Evolutionary conservation across 2,329 filamentous ascomycete species (phyloP).

Genomic region (Didymella pinodella): DNA sequence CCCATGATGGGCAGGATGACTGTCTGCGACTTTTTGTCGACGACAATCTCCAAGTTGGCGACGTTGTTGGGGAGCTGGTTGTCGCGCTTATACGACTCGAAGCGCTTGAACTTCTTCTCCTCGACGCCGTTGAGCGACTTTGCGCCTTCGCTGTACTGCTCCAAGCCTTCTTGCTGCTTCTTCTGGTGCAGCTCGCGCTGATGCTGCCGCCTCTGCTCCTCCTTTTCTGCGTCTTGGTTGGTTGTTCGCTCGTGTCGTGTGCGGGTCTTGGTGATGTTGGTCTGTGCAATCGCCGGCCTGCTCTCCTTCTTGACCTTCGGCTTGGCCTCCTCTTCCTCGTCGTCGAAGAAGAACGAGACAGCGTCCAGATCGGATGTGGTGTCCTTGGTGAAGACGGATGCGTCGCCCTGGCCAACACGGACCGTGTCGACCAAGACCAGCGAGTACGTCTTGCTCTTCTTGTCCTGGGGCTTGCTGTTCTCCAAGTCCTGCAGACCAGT

Average conservation of each 20-base stretch:
- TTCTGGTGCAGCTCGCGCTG: slow-evolving; percentile 87
- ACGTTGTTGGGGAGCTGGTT: slow-evolving; percentile 87
- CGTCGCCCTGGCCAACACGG: slow-evolving; percentile 79
- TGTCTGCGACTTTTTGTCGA: slow-evolving; percentile 88
- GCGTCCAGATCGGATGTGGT: slow-evolving; percentile 90
- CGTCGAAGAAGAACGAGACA: slow-evolving; percentile 97
- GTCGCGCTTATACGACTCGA: slow-evolving; percentile 98
- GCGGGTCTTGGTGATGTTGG: slow-evolving; percentile 94
- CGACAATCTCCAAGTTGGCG: slow-evolving; percentile 85
- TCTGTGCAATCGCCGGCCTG: slow-evolving; percentile 86
- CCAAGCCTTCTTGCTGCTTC: slow-evolving; percentile 88
- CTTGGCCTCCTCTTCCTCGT: slow-evolving; percentile 85
- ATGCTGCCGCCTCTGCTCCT: slow-evolving; percentile 85
- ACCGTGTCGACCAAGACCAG: slow-evolving; percentile 93
- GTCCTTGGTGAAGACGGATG: slow-evolving; percentile 91
- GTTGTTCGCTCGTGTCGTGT: slow-evolving; percentile 89
- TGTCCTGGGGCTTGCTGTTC: slow-evolving; percentile 86
- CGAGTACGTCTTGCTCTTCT: slow-evolving; percentile 87
- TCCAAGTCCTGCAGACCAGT: slow-evolving; percentile 90
- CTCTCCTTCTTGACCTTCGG: slow-evolving; percentile 86
- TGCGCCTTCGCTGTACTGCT: slow-evolving; percentile 84
- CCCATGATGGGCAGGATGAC: slow-evolving; percentile 97
- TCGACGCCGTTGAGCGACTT: slow-evolving; percentile 87
- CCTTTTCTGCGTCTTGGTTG: slow-evolving; percentile 87
- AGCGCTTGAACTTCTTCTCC: slow-evolving; percentile 98